These are phyloP conservation scores for Fusarium humuli DNA, from an alignment of 2,329 filamentous ascomycete species.

Conservation along the genomic window DNA sequence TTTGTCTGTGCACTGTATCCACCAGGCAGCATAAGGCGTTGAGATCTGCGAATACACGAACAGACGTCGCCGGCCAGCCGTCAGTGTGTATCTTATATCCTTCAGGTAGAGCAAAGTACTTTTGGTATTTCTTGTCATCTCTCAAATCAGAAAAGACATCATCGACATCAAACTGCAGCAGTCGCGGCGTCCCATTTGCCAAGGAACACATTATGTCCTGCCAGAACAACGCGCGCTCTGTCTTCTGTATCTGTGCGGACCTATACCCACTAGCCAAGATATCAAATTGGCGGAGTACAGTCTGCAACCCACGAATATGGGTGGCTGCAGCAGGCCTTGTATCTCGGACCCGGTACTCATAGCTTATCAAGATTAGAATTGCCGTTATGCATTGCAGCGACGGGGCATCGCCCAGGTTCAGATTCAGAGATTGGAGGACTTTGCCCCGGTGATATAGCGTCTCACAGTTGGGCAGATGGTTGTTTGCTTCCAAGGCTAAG, in stretches of 20 bases:
- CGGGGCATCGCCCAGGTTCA: accelerated
- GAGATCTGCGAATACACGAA: not conserved
- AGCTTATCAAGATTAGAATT: slow-evolving; percentile 3
- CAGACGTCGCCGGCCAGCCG: not conserved
- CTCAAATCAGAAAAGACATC: not conserved
- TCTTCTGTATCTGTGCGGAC: not conserved
- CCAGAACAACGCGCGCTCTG: slow-evolving; percentile 12
- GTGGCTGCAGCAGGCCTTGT: not conserved
- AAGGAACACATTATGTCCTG: slow-evolving; percentile 16
- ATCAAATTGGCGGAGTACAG: not conserved
- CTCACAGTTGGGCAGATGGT: not conserved
- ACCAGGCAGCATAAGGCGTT: not conserved
- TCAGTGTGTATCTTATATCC: accelerated
- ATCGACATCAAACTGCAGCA: not conserved
- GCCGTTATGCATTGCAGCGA: not conserved
- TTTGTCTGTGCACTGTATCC: not conserved
- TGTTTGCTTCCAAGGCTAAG: not conserved
- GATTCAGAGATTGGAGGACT: slow-evolving; percentile 1
- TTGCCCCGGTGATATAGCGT: not conserved
- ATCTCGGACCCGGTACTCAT: slow-evolving; percentile 6
- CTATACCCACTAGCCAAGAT: not conserved
- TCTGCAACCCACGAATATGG: slow-evolving; percentile 5
- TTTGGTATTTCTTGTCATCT: not conserved
- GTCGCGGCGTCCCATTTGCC: not conserved
- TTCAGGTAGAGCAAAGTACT: not conserved